Percentiles rank a stretch among this genome's conserved stretches.
Conservation (phyloP, 257 asterid genomes). For the Capsicum rhomboideum region DNA sequence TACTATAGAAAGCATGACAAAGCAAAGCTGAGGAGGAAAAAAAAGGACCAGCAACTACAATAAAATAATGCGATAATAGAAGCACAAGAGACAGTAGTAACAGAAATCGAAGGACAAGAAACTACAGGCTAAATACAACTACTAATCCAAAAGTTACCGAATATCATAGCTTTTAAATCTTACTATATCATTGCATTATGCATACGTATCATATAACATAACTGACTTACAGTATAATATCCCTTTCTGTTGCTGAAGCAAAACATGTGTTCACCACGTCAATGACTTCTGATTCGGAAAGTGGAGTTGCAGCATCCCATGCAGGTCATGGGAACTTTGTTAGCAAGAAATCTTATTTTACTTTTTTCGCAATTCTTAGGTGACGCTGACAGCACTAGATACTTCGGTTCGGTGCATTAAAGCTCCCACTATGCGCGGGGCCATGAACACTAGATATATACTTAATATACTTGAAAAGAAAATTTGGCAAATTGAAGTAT, state of each 20-base stretch:
- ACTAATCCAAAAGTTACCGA: background rate
- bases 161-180: background rate
- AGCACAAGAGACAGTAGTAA: too few species aligned
- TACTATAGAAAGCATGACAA: too few species aligned
- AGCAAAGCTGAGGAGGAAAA: too few species aligned
- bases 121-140: too few species aligned
- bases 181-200: background rate
- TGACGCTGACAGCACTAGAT: background rate
- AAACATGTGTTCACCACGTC: slow-evolving; percentile 40
- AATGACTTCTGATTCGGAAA: slow-evolving; percentile 37
- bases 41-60: too few species aligned
- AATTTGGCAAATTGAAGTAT: background rate
- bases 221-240: slow-evolving; percentile 36
- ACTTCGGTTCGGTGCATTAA: too few species aligned
- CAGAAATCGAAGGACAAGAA: too few species aligned
- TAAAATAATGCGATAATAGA: too few species aligned
- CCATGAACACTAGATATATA: too few species aligned
- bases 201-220: background rate
- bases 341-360: background rate
- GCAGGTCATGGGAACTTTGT: background rate
- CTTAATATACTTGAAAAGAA: background rate
- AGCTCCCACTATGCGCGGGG: too few species aligned
- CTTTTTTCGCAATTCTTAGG: background rate
- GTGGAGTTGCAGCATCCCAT: slow-evolving; percentile 46
- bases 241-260: slow-evolving; percentile 45